Evolutionary conservation across 192 early-diverging fungal genomes (phyloP).

Genomic region (Chytriomyces sp.): DNA sequence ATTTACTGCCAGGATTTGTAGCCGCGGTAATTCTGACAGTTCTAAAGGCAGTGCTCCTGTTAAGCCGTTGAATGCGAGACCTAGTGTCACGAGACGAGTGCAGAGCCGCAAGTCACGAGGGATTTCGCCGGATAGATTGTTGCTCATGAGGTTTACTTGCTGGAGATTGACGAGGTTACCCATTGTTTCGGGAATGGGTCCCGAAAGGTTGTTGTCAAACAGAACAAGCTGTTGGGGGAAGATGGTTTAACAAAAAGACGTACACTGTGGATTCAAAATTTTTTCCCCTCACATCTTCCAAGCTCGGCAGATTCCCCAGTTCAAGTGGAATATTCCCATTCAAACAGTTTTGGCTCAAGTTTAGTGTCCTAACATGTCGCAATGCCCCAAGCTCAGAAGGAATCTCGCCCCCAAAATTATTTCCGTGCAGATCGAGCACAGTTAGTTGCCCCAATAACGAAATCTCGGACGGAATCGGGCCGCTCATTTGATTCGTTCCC

Average conservation of each 20-base stretch:
- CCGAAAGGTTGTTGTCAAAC: background rate
- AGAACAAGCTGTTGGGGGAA: background rate
- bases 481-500: background rate
- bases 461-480: background rate
- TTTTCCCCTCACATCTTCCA: background rate
- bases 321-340: background rate
- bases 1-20: background rate
- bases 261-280: too few species aligned
- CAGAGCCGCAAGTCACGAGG: background rate
- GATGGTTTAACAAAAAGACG: too few species aligned
- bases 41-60: background rate
- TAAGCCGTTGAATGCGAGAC: background rate
- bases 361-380: background rate
- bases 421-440: background rate
- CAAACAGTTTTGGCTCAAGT: background rate
- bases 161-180: background rate
- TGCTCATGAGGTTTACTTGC: conserved; percentile 3
- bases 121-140: conserved; percentile 10
- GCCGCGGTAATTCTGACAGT: background rate
- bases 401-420: background rate
- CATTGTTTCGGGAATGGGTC: background rate
- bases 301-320: background rate
- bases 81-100: background rate
- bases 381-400: background rate
- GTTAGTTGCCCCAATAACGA: background rate